Base-by-base conservation (phyloP, 257 asterid genomes). In the Marsdenia floribunda region DNA sequence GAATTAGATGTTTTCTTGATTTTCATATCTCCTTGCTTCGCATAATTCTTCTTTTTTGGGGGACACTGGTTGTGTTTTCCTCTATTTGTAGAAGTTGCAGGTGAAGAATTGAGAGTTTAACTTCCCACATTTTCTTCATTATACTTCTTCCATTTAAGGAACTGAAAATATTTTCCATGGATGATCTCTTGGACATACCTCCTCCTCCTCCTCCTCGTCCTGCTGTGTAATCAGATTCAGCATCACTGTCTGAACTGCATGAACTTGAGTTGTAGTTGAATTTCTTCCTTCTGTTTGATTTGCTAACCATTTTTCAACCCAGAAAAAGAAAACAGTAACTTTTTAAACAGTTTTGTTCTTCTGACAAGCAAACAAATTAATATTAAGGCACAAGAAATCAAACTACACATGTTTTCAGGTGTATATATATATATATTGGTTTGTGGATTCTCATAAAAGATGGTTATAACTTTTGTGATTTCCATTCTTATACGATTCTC, bases 201-300 rank as follows among this genome's bases (percentile, higher is more conserved):
- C 49, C 10, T 44, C 49, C 49, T 44, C 12, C 75, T 11, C 22
- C 59, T 24, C n/a, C n/a, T n/a, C n/a, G n/a, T n/a, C n/a, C n/a
- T n/a, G n/a, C n/a, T n/a, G 68, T 35, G 37, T 71, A 75, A 73
- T 82, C 82, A 47, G 82, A 78, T 58, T 78, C 82, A 4, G 73
- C 67, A 29, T 37, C 82, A 59, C 66, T 46, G 53, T 66, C 77
- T 46, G 84, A 77, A 67, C 73, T 70, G 44, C 49, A 75, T 49
- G 85, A 77, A 67, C 70, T 70, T 44, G 85, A 77, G 60, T 37
- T 24, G 59, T 70, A 13, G n/a, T 18, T 61, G 11, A 61, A 38
- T 67, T 61, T 71, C 76, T 50, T 77, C 76, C 38, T 71, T 44
- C 40, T 77, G 68, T 53, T 52, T 71, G 73, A 63, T 52, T 71